Evolutionary conservation across 2,329 filamentous ascomycete species (phyloP), one percentile per base, ranked within the genome.

Genomic region (Fusarium annulatum): DNA sequence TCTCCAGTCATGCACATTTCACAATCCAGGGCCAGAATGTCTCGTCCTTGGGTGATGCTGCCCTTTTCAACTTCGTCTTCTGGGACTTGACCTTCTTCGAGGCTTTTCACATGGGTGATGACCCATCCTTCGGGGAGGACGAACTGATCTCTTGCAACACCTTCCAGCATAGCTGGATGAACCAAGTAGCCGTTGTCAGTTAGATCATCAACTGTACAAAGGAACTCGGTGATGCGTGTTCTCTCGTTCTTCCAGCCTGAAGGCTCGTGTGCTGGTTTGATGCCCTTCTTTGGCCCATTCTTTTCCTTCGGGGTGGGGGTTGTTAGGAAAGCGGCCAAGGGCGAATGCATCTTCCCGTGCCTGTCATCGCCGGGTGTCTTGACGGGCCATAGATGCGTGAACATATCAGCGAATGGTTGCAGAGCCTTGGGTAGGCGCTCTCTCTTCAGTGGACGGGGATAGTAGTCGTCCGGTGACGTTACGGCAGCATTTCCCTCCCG

Each of bases 1-100:
- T 92, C 90, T 67, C 92, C 93, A 5, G 95, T 97, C 84, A 94
- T 91, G 81, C 95, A 97, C 96, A 99, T 99, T 83, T 99, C 96
- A 83, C 96, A 99, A 81, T 99, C 96, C 61, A 99, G 86, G 3
- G 94, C 92, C 55, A 97, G 85, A 16, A 98, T 85, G 42, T 92
- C 88, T 71, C 94, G 90, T 41, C 95, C 96, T 36, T 90, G 94
- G 1, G 94, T 97, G 65, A 97, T 85, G 81, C 94, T 96, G 62
- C 95, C 96, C 75, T 91, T 85, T 81, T 97, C 87, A 66, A 97
- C 90, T 61, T 95, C 89, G 9, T 83, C 81, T 57, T 95, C 92
- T 5, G 92, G 90, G 11, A 92, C 87, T 55, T 88, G 82, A 7
- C 91, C 94, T 38, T 94, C 92, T 52, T 91, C 88, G 12, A 94